These are phyloP conservation scores for Datura wrightii DNA, from an alignment of 257 asterid genomes.

Conservation along the genomic window DNA sequence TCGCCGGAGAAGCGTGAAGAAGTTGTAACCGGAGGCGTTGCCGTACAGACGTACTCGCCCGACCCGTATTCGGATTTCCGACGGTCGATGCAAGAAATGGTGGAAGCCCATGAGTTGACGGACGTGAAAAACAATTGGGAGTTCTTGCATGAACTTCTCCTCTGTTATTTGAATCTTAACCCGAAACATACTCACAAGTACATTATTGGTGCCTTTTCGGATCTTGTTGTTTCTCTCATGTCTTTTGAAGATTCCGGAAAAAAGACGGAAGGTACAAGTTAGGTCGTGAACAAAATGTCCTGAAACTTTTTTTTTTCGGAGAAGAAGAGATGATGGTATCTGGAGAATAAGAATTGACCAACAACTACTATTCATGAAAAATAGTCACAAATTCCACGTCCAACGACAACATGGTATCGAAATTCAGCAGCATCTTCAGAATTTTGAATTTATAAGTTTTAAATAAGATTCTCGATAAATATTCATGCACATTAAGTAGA, in stretches of 20 bases:
- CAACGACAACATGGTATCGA: not conserved
- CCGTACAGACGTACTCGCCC: slow-evolving; percentile 66
- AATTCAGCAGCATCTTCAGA: not conserved
- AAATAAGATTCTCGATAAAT: not conserved
- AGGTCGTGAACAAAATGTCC: not conserved
- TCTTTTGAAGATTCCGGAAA: slow-evolving; percentile 25
- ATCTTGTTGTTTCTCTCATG: slow-evolving; percentile 62
- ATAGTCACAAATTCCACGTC: not conserved
- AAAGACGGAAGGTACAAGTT: not conserved
- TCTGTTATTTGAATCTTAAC: slow-evolving; percentile 66
- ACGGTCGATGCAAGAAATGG: slow-evolving; percentile 83
- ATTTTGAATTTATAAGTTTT: not conserved
- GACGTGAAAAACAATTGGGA: slow-evolving; percentile 59
- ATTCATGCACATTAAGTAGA: not conserved
- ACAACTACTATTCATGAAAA: not conserved
- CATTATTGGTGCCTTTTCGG: slow-evolving; percentile 71
- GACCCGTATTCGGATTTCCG: slow-evolving; percentile 74
- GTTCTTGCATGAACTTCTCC: slow-evolving; percentile 67
- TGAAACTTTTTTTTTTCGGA: too few relatives aligned
- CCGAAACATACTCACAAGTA: slow-evolving; percentile 74
- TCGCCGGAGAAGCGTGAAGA: slow-evolving; percentile 22
- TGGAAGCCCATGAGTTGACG: slow-evolving; percentile 52
- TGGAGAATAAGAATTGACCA: not conserved
- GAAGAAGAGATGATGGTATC: not conserved
- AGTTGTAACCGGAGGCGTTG: slow-evolving; percentile 60